Conservation (phyloP, 129 eudicot species). For the Calendula officinalis region DNA sequence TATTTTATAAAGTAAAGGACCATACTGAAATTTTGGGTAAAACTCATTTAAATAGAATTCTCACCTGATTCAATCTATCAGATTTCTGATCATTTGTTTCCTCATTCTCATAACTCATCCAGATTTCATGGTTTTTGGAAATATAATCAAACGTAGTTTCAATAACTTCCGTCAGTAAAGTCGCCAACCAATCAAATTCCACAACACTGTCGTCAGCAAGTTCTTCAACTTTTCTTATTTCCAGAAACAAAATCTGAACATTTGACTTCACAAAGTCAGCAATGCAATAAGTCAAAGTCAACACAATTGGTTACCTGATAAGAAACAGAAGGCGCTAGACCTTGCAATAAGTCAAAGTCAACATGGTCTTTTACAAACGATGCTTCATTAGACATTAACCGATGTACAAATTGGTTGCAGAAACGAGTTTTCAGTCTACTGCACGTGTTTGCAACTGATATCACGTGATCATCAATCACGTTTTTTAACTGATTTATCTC, state of each 20-base stretch:
- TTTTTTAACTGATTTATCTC: slow-evolving; percentile 36
- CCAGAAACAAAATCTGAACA: slow-evolving; percentile 58
- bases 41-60: neutral
- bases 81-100: slow-evolving; percentile 33
- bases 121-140: slow-evolving; percentile 32
- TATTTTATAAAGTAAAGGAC: too few species aligned
- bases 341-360: slow-evolving; percentile 26
- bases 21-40: too few species aligned
- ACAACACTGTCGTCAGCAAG: slow-evolving; percentile 48
- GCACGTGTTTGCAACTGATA: slow-evolving; percentile 32
- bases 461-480: slow-evolving; percentile 39
- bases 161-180: slow-evolving; percentile 44
- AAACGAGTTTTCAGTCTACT: slow-evolving; percentile 40
- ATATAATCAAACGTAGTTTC: slow-evolving; percentile 47
- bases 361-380: slow-evolving; percentile 12
- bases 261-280: slow-evolving; percentile 19
- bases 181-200: slow-evolving; percentile 53
- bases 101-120: slow-evolving; percentile 13
- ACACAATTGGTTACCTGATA: slow-evolving; percentile 52
- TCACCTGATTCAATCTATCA: slow-evolving; percentile 54
- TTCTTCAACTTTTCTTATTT: slow-evolving; percentile 61
- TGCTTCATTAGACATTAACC: slow-evolving; percentile 34
- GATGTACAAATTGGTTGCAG: slow-evolving; percentile 41
- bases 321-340: slow-evolving; percentile 48
- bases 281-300: slow-evolving; percentile 5